Evolutionary conservation across 225 moss, liverwort and hornwort genomes (phyloP).

Genomic region (Climacium dendroides): DNA sequence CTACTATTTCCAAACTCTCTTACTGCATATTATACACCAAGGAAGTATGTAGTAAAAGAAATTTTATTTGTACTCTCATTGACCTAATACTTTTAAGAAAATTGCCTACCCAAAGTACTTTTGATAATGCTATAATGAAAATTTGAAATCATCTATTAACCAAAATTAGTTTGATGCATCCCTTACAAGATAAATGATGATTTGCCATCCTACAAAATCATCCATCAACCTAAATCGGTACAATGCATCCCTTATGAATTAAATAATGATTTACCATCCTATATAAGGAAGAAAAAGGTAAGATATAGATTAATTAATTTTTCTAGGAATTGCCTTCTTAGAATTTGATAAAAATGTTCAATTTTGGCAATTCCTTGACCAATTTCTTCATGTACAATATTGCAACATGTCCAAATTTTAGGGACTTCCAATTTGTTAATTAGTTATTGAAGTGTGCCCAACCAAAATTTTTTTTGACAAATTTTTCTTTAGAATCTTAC

Average conservation of each 20-base stretch:
- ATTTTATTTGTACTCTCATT: no score
- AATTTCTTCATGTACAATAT: not conserved
- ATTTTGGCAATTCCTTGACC: not conserved
- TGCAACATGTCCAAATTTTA: not conserved
- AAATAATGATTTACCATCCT: not conserved
- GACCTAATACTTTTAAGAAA: no score
- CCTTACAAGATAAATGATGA: no score
- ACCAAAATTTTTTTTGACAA: no score
- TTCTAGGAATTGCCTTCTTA: not conserved
- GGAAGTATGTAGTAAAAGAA: no score
- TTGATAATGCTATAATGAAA: not conserved
- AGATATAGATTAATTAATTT: not conserved
- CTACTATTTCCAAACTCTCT: no score
- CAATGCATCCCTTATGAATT: accelerated
- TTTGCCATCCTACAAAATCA: no score
- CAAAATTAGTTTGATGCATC: no score
- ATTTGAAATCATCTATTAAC: not conserved
- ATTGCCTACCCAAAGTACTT: accelerated
- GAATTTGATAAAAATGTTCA: not conserved
- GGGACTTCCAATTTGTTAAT: not conserved
- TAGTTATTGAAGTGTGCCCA: not conserved
- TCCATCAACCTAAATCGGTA: accelerated
- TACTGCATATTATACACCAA: no score
- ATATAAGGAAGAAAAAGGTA: not conserved
- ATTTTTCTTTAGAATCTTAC: not conserved